Conservation (phyloP, 345 rosid genomes). For the Hibiscus tridactylites region DNA sequence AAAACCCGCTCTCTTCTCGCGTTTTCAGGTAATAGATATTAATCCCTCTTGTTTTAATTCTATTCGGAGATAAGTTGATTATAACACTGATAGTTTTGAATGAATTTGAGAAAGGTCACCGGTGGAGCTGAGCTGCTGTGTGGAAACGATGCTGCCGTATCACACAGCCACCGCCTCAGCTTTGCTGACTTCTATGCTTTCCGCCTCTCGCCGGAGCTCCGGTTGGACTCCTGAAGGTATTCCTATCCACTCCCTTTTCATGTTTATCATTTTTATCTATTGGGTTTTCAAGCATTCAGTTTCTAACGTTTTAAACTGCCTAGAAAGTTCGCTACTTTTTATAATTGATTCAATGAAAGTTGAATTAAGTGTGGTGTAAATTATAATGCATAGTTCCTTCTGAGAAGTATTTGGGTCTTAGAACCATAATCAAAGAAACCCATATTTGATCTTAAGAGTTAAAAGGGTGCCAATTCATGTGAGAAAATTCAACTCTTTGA, state of each 20-base stretch:
- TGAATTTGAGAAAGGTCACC: constrained; percentile 43
- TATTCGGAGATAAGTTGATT: not conserved
- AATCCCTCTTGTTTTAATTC: not conserved
- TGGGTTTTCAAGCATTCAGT: not conserved
- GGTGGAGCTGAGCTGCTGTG: constrained; percentile 66
- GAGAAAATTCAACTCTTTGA: not conserved
- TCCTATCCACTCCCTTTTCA: not conserved
- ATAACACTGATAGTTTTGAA: not conserved
- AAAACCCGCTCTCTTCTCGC: constrained; percentile 39
- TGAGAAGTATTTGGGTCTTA: not conserved
- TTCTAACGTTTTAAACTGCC: not conserved
- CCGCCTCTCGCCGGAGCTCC: constrained; percentile 47
- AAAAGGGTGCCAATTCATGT: not conserved
- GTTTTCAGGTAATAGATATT: constrained; percentile 46
- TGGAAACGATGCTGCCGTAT: constrained; percentile 76
- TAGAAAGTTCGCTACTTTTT: not conserved
- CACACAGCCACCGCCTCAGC: constrained; percentile 87
- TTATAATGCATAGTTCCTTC: not conserved
- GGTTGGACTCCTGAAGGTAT: constrained; percentile 67
- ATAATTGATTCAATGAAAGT: not conserved
- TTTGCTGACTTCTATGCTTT: constrained; percentile 77
- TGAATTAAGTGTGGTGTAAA: not conserved
- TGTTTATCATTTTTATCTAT: not conserved
- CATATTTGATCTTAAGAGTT: not conserved
- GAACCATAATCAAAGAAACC: not conserved